Evolutionary conservation across 768 basidiomycete genomes (phyloP).

Genomic region (Tulasnella sp.): DNA sequence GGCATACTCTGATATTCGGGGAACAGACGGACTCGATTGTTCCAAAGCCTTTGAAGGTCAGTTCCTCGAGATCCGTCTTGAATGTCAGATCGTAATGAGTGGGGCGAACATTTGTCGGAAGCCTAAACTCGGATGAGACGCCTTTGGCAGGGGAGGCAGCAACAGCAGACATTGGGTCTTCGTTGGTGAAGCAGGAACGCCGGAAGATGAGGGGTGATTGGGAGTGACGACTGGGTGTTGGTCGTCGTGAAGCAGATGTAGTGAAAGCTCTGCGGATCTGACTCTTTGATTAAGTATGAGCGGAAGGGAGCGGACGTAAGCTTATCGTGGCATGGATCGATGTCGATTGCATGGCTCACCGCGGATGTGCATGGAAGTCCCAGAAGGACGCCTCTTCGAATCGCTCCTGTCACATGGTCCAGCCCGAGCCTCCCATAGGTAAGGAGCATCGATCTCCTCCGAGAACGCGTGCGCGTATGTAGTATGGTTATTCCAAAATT

Average conservation of each 20-base stretch:
- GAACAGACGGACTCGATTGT: slow-evolving; percentile 44
- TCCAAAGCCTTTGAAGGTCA: slow-evolving; percentile 64
- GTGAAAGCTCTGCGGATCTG: too few relatives aligned
- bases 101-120: slow-evolving; percentile 20
- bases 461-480: too few relatives aligned
- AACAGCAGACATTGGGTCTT: neutral
- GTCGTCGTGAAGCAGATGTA: neutral
- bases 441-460: neutral
- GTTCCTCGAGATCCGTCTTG: slow-evolving; percentile 49
- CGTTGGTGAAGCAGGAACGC: neutral
- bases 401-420: neutral
- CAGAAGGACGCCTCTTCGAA: neutral
- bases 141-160: neutral
- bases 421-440: neutral
- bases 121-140: slow-evolving; percentile 9
- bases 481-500: too few relatives aligned
- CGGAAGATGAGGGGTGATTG: neutral
- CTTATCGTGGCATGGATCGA: too few relatives aligned
- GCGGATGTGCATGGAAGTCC: neutral
- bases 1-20: neutral
- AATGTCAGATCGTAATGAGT: slow-evolving; percentile 29
- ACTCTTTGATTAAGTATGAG: too few relatives aligned
- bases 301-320: too few relatives aligned
- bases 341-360: neutral
- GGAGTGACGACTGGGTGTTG: neutral